A percentile compares a stretch with the other conserved stretches of the same genome.
phyloP scores from a whole-genome alignment of 106 monocot species.

The Narthecium ossifragum region DNA sequence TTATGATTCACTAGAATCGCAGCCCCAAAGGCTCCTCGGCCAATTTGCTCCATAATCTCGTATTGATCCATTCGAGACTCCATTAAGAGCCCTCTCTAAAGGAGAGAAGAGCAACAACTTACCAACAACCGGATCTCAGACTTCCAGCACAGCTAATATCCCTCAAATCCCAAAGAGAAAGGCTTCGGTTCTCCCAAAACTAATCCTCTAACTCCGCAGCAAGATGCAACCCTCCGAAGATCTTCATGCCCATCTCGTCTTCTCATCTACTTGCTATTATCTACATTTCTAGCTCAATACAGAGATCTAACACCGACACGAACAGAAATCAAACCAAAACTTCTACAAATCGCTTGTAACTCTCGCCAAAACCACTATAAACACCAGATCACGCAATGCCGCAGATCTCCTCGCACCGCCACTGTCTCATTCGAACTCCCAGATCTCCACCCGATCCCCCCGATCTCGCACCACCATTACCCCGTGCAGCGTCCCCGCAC shows the following conservation, averaged over 20 bases:
- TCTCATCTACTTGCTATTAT: neutral
- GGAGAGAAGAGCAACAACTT: too few relatives aligned
- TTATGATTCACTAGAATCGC: slow-evolving; percentile 98
- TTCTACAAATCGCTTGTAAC: neutral
- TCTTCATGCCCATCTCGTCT: neutral
- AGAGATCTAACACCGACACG: neutral
- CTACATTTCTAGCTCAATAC: neutral
- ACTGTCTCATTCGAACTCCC: neutral
- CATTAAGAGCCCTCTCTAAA: slow-evolving; percentile 27
- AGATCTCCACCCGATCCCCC: neutral
- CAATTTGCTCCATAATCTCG: slow-evolving; percentile 99
- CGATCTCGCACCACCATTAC: too few relatives aligned
- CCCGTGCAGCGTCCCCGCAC: too few relatives aligned
- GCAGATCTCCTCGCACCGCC: too few relatives aligned
- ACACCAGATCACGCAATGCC: neutral
- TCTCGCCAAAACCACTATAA: too few relatives aligned
- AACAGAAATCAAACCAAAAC: neutral
- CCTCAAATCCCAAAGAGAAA: neutral
- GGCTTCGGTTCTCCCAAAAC: neutral
- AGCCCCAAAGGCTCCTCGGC: slow-evolving; percentile 95
- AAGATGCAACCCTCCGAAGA: neutral
- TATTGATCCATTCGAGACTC: slow-evolving; percentile 97
- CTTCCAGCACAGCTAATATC: too few relatives aligned
- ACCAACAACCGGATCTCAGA: too few relatives aligned
- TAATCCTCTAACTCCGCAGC: neutral